These are phyloP conservation scores for Sugiyamaella novakii DNA, from an alignment of 1,139 yeast genomes.

Conservation along the genomic window DNA sequence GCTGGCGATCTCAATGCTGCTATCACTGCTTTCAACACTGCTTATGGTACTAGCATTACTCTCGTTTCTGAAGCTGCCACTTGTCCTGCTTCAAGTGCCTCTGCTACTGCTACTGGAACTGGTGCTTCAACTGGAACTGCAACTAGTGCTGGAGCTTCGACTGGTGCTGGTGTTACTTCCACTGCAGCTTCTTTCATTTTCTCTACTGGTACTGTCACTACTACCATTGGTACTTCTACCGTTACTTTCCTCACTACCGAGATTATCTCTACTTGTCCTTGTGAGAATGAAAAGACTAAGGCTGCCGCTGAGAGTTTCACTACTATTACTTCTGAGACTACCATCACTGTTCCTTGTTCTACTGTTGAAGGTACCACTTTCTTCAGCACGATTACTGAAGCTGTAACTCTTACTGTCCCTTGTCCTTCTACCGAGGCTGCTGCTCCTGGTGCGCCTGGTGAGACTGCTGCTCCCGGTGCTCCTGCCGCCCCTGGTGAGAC, in stretches of 20 bases:
- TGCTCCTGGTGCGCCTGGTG: constrained; percentile 8
- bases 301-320: constrained; percentile 15
- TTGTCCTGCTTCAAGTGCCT: constrained; percentile 6
- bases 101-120: constrained; percentile 4
- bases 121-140: background rate
- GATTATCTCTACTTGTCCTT: constrained; percentile 21
- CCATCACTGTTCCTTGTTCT: constrained; percentile 16
- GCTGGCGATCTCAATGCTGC: constrained; percentile 17
- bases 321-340: constrained; percentile 5
- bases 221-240: constrained; percentile 17
- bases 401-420: constrained; percentile 14
- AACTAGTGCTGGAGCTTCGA: too few relatives aligned
- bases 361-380: constrained; percentile 11
- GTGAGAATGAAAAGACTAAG: constrained; percentile 18
- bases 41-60: constrained; percentile 9
- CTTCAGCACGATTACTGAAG: constrained; percentile 10
- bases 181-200: constrained; percentile 4
- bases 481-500: constrained; percentile 7
- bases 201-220: constrained; percentile 14
- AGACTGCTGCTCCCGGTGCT: constrained; percentile 12
- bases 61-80: constrained; percentile 13
- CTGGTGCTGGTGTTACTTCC: background rate
- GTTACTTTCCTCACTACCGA: constrained; percentile 16
- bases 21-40: constrained; percentile 15
- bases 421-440: constrained; percentile 8